phyloP scores from a whole-genome alignment of 345 rosid species.

The Eucalyptus victrix region DNA sequence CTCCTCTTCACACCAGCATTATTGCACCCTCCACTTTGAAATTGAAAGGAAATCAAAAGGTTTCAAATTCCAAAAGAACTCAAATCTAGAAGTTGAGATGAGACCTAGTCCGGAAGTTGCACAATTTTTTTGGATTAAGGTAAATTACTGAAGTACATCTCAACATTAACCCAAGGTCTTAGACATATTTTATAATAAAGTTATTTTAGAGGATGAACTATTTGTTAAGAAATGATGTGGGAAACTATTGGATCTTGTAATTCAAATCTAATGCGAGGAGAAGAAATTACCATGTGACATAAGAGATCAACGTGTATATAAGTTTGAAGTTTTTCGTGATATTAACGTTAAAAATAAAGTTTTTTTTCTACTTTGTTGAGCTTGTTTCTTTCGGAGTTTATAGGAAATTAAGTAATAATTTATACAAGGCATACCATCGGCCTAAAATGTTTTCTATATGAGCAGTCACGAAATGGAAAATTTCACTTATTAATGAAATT shows the following conservation, averaged over 20 bases:
- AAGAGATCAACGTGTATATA: rapidly evolving
- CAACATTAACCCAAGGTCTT: not conserved
- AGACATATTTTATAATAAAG: too few species aligned
- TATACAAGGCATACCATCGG: too few species aligned
- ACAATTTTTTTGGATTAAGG: not conserved
- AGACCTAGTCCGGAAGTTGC: not conserved
- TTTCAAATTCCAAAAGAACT: too few species aligned
- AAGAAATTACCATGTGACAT: not conserved
- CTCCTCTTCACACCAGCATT: not conserved
- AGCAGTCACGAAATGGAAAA: too few species aligned
- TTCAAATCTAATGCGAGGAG: not conserved
- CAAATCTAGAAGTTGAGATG: not conserved
- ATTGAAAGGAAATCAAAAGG: not conserved
- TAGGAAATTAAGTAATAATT: too few species aligned
- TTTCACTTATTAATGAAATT: too few species aligned
- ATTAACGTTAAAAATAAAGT: not conserved
- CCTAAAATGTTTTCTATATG: too few species aligned
- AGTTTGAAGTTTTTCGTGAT: not conserved
- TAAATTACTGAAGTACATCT: not conserved
- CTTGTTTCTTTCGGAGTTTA: not conserved
- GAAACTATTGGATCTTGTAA: not conserved
- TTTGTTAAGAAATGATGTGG: not conserved
- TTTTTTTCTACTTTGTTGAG: not conserved
- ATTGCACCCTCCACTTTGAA: not conserved
- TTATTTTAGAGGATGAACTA: not conserved